Conservation (phyloP, 495 filamentous ascomycete species). For the Talaromyces wortmannii region DNA sequence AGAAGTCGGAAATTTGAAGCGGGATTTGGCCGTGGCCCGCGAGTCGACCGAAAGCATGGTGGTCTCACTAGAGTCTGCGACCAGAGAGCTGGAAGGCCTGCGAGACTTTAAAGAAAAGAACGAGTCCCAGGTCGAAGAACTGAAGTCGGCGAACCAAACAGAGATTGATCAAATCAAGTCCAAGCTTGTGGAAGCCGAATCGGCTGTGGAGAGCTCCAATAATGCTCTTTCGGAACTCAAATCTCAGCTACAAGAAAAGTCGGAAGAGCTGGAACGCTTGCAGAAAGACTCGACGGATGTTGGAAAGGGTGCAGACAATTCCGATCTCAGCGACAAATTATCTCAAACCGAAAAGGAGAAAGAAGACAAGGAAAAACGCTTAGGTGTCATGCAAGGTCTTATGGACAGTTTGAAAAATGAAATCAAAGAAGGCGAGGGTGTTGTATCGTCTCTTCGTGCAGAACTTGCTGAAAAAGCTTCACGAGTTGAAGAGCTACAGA, state of each 20-base stretch:
- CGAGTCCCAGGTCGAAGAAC: conserved; percentile 34
- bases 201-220: conserved; percentile 35
- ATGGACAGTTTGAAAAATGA: conserved; percentile 45
- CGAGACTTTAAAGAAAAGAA: conserved; percentile 52
- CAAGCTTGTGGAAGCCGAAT: conserved; percentile 34
- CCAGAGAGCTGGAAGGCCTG: conserved; percentile 49
- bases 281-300: conserved; percentile 30
- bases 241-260: conserved; percentile 46
- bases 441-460: conserved; percentile 32
- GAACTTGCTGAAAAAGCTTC: conserved; percentile 31
- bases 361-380: conserved; percentile 42
- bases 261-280: conserved; percentile 43
- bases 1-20: conserved; percentile 49
- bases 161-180: conserved; percentile 35
- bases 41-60: conserved; percentile 62
- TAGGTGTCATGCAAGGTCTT: conserved; percentile 43
- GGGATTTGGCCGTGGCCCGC: conserved; percentile 47
- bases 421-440: conserved; percentile 39
- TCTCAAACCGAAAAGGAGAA: conserved; percentile 30
- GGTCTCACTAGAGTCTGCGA: conserved; percentile 52
- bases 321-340: conserved; percentile 14
- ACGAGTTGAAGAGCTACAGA: conserved; percentile 18
- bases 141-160: conserved; percentile 21
- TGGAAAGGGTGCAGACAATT: conserved; percentile 31
- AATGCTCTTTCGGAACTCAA: conserved; percentile 46